A percentile compares a stretch with the other conserved stretches of the same genome.
Conservation (phyloP, 2,329 filamentous ascomycete genomes). For the Neonectria punicea region DNA sequence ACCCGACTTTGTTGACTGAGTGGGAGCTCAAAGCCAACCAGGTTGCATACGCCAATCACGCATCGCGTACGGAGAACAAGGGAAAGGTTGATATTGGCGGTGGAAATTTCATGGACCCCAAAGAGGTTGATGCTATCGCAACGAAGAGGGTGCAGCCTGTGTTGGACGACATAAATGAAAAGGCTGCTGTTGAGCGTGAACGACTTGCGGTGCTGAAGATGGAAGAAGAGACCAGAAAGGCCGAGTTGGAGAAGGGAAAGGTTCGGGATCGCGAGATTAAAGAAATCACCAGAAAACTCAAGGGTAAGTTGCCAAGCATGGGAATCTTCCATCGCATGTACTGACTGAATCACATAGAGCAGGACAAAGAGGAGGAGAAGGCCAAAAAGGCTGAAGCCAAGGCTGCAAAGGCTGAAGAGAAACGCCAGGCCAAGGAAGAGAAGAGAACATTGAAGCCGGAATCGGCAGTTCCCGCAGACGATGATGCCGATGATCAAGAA, state of each 20-base stretch:
- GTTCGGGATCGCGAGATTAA: slow-evolving; percentile 63
- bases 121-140: slow-evolving; percentile 83
- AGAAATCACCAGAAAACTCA: slow-evolving; percentile 64
- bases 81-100: slow-evolving; percentile 77
- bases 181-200: slow-evolving; percentile 77
- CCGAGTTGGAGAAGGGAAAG: slow-evolving; percentile 59
- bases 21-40: slow-evolving; percentile 84
- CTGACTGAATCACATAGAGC: slow-evolving; percentile 45
- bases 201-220: slow-evolving; percentile 73
- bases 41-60: slow-evolving; percentile 73
- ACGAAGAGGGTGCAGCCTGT: slow-evolving; percentile 82
- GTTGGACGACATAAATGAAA: slow-evolving; percentile 84
- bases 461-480: slow-evolving; percentile 26
- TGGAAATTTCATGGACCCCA: slow-evolving; percentile 81
- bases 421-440: slow-evolving; percentile 60
- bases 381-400: slow-evolving; percentile 47
- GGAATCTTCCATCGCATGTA: slow-evolving; percentile 42
- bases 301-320: slow-evolving; percentile 59
- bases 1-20: slow-evolving; percentile 74
- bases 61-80: slow-evolving; percentile 65
- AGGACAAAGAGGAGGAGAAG: slow-evolving; percentile 56
- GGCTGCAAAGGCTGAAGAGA: slow-evolving; percentile 64
- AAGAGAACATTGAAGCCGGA: slow-evolving; percentile 58
- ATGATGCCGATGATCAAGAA: slow-evolving; percentile 25
- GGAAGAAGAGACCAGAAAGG: slow-evolving; percentile 67